Conservation (phyloP, 179 eudicot species). For the Spinacia oleracea region DNA sequence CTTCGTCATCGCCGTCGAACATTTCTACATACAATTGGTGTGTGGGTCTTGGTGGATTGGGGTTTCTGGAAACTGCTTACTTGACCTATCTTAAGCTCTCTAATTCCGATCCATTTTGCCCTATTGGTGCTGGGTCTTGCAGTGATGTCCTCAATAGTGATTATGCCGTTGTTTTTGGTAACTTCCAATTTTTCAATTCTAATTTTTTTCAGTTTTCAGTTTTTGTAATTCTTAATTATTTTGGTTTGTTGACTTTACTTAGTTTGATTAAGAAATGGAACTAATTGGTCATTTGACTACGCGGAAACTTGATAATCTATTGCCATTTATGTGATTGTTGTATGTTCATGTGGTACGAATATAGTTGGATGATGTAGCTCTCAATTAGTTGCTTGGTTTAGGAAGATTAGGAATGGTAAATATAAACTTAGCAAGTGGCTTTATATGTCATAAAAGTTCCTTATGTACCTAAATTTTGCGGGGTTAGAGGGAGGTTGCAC, state of each 20-base stretch:
- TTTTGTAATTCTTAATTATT: background rate
- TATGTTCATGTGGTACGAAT: background rate
- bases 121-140: slow-evolving; percentile 71
- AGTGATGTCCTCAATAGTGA: slow-evolving; percentile 77
- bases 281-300: background rate
- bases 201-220: background rate
- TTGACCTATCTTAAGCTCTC: slow-evolving; percentile 78
- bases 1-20: slow-evolving; percentile 28
- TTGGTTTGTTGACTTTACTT: background rate
- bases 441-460: background rate
- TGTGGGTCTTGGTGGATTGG: slow-evolving; percentile 77
- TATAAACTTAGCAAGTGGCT: background rate
- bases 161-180: slow-evolving; percentile 71
- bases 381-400: background rate
- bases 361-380: background rate
- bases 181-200: background rate
- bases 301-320: background rate
- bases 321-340: background rate
- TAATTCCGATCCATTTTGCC: slow-evolving; percentile 80
- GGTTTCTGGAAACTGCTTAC: slow-evolving; percentile 72
- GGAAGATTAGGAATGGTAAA: background rate
- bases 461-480: background rate
- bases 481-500: no score
- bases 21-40: slow-evolving; percentile 75
- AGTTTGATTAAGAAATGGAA: background rate